Evolutionary conservation across 345 rosid species (phyloP).

Genomic region (Rhodamnia argentea): DNA sequence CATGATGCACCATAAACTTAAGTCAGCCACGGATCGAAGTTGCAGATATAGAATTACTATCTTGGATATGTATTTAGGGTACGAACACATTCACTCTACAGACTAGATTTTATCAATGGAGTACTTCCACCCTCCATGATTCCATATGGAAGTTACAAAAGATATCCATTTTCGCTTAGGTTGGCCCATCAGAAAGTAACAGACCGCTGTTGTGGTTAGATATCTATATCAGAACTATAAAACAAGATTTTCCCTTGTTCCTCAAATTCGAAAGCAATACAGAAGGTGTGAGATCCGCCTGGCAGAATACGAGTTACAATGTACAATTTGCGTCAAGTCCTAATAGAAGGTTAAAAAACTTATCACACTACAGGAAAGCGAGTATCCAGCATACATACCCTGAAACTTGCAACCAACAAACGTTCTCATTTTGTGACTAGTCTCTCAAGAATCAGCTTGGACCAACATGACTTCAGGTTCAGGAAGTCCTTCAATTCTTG

Average conservation of each 20-base stretch:
- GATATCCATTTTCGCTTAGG: background rate
- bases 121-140: background rate
- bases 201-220: background rate
- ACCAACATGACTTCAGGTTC: background rate
- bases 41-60: background rate
- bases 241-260: background rate
- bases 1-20: background rate
- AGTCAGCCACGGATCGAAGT: background rate
- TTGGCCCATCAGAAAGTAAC: background rate
- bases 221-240: background rate
- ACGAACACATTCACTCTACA: background rate
- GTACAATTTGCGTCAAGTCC: background rate
- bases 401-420: background rate
- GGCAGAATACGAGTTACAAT: background rate
- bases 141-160: background rate
- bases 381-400: background rate
- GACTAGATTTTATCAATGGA: background rate
- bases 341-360: background rate
- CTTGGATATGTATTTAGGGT: background rate
- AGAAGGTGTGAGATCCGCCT: background rate
- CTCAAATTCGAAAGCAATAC: background rate
- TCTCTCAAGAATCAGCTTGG: background rate
- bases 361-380: background rate
- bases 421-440: background rate
- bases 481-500: background rate